phyloP scores from a whole-genome alignment of 495 filamentous ascomycete species.

The Neohortaea acidophila region DNA sequence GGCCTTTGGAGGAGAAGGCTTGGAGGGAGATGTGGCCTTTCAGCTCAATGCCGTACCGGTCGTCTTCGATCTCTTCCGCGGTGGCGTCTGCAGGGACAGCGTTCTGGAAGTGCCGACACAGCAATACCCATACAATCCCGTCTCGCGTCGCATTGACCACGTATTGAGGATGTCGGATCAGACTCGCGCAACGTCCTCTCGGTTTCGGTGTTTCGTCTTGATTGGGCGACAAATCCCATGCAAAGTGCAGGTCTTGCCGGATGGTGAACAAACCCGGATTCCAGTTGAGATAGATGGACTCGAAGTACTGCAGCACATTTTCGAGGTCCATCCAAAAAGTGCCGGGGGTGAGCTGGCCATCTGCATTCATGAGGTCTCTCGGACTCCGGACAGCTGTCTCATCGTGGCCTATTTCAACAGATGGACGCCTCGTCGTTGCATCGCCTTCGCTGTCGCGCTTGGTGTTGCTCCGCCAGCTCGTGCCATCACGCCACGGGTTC shows the following conservation, averaged over 20 bases:
- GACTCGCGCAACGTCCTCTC: slow-evolving; percentile 12
- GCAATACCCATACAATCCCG: slow-evolving; percentile 64
- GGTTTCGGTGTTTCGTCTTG: slow-evolving; percentile 34
- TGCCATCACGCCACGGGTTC: slow-evolving; percentile 85
- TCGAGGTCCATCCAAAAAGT: slow-evolving; percentile 86
- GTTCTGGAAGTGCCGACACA: slow-evolving; percentile 63
- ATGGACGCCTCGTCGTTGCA: slow-evolving; percentile 1
- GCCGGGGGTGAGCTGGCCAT: slow-evolving; percentile 38
- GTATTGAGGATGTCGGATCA: slow-evolving; percentile 50
- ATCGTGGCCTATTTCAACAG: slow-evolving; percentile 2
- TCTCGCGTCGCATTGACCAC: slow-evolving; percentile 41
- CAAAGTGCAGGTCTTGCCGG: slow-evolving; percentile 78
- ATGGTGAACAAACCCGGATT: slow-evolving; percentile 70
- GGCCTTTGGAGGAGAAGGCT: slow-evolving; percentile 58
- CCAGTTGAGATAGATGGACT: slow-evolving; percentile 95
- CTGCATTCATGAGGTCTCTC: slow-evolving; percentile 13
- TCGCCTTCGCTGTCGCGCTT: neutral
- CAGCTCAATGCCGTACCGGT: slow-evolving; percentile 7
- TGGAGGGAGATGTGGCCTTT: slow-evolving; percentile 77
- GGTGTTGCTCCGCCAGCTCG: slow-evolving; percentile 40
- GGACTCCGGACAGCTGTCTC: slow-evolving; percentile 7
- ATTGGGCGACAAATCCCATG: slow-evolving; percentile 57
- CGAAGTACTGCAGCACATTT: slow-evolving; percentile 74
- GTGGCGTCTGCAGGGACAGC: slow-evolving; percentile 10
- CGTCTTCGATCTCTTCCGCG: slow-evolving; percentile 12